Conservation (phyloP, 2,329 filamentous ascomycete genomes). For the Grosmannia penicillata region DNA sequence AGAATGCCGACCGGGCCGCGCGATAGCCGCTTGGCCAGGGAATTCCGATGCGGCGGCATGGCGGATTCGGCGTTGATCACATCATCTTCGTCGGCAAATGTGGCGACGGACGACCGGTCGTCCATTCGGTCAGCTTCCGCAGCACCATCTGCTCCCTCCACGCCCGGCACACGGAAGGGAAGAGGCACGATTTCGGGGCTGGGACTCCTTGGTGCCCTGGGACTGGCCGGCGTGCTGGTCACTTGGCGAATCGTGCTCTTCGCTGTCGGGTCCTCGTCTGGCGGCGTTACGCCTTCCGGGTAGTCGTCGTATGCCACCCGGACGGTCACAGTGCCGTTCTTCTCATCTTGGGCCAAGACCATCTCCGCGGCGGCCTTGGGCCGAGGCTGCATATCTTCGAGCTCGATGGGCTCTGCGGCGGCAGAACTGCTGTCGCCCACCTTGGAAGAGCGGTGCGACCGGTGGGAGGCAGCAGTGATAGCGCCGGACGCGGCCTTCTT, state of each 20-base stretch:
- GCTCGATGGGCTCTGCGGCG: slow-evolving; percentile 33
- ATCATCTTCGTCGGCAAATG: slow-evolving; percentile 47
- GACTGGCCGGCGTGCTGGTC: background rate
- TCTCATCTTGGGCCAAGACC: slow-evolving; percentile 23
- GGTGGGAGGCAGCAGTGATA: too few species aligned
- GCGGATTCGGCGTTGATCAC: slow-evolving; percentile 19
- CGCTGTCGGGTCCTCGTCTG: background rate
- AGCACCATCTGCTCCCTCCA: background rate
- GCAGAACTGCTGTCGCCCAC: too few species aligned
- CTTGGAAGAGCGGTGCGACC: too few species aligned
- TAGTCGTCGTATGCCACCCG: slow-evolving; percentile 35
- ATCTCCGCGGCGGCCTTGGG: slow-evolving; percentile 22
- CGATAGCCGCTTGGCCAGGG: slow-evolving; percentile 34
- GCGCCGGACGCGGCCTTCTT: too few species aligned
- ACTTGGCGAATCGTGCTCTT: background rate
- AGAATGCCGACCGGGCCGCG: slow-evolving; percentile 28
- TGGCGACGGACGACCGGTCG: slow-evolving; percentile 53
- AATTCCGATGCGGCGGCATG: slow-evolving; percentile 16
- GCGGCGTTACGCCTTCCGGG: slow-evolving; percentile 13
- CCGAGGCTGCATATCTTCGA: slow-evolving; percentile 30
- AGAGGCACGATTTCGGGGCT: slow-evolving; percentile 48
- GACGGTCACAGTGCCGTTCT: slow-evolving; percentile 35
- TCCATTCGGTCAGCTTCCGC: slow-evolving; percentile 26
- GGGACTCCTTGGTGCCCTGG: too few species aligned
- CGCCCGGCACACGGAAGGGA: slow-evolving; percentile 43